Evolutionary conservation across 1,284 basidiomycete genomes (phyloP), one percentile per base, ranked within the genome.

Genomic region (Rhizoctonia solani): DNA sequence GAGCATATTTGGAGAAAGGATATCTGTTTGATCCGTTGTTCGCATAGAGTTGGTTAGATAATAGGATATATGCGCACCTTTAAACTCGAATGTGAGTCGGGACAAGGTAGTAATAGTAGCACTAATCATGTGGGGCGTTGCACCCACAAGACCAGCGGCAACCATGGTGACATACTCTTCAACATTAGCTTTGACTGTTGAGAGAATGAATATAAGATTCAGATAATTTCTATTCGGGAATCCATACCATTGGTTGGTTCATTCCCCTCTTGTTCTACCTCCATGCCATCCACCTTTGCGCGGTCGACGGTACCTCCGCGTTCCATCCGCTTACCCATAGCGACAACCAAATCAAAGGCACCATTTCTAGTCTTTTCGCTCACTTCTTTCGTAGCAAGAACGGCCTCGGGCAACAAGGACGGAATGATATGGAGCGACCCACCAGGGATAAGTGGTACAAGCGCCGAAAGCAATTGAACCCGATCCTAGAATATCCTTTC

Each of bases 111-210:
- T 98, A 70, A 99, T 88, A 3, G 93, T 93, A 1, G 97, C 97
- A 74, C 93, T 95, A 76, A 99, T 97, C 95, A 98, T 99, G 77
- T 99, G 97, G 0, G 97, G 94, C 2, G 88, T 93, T 30, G 90
- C 88, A 25, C 94, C 95, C 13, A 94, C 95, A 39, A 99, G 79
- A 71, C 97, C 96, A 72, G 95, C 96, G 42, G 93, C 93, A 25
- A 99, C 83, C 95, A 99, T 99, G 9, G 92, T 98, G 78, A 99
- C 82, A 75, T 92, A 99, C 77, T 99, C 97, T 73, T 95, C 88
- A 50, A 96, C 83, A 71, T 77, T 93, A 0, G 95, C 97, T 50
- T 82, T 80, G 53, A 88, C 92, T 85, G 53, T 23, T 52, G 70
- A 69, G 72, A 54, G 14, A 67, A 27, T 13, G 23, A 34, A 19